These are phyloP conservation scores for Acer negundo DNA, from an alignment of 345 rosid genomes.

Conservation along the genomic window DNA sequence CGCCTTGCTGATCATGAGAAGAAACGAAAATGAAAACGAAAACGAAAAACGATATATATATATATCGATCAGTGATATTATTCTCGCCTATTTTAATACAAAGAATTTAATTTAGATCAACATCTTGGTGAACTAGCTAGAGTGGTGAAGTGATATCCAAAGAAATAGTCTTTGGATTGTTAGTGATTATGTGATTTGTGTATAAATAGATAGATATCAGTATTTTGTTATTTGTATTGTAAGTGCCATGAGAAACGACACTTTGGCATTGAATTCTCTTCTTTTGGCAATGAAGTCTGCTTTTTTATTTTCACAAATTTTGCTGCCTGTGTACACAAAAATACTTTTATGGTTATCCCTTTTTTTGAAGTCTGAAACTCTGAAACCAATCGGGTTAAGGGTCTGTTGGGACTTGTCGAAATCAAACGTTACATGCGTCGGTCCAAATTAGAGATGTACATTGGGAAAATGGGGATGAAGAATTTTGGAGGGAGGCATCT, in stretches of 20 bases:
- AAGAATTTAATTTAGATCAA: background rate
- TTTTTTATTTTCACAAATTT: background rate
- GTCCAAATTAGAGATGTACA: no score
- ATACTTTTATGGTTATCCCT: no score
- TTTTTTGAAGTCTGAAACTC: no score
- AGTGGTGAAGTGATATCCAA: background rate
- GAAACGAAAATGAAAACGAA: background rate
- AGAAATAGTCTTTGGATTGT: background rate
- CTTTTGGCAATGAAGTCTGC: background rate
- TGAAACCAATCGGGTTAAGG: no score
- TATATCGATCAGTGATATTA: background rate
- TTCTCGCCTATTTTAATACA: background rate
- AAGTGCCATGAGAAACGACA: background rate
- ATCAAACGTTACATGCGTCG: no score
- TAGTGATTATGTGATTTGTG: background rate
- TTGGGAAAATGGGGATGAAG: no score
- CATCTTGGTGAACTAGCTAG: background rate
- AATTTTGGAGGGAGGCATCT: no score
- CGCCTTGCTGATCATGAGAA: constrained; percentile 49
- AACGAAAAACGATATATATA: no score
- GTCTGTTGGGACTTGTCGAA: no score
- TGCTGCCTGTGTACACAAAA: no score
- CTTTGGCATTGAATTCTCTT: background rate
- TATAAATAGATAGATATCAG: background rate
- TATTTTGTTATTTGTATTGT: background rate